Percentiles rank a stretch among this genome's conserved stretches.
phyloP scores from a whole-genome alignment of 305 asterid species.

The Fraxinus greggii region DNA sequence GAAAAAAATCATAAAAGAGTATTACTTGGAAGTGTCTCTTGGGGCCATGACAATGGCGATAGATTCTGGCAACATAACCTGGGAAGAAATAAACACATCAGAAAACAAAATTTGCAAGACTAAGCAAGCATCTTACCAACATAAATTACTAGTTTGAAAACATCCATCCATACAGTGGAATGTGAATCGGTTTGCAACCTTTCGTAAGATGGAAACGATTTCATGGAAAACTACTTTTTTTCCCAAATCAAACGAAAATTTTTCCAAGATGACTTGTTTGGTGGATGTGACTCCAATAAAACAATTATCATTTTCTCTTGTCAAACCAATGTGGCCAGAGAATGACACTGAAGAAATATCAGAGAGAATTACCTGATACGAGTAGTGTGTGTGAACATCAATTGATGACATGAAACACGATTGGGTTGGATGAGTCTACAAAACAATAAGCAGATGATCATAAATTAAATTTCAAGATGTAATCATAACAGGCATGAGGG shows the following conservation, averaged over 20 bases:
- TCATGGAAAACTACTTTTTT: background rate
- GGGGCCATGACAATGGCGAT: constrained; percentile 99
- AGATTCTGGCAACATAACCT: constrained; percentile 98
- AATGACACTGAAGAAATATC: background rate
- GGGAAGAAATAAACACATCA: constrained; percentile 23
- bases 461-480: constrained; percentile 16
- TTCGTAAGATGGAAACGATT: background rate
- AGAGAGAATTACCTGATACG: constrained; percentile 74
- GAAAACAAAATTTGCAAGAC: background rate
- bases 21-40: constrained; percentile 70
- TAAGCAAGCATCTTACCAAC: background rate
- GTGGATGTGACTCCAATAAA: background rate
- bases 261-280: background rate
- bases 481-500: background rate
- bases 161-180: background rate
- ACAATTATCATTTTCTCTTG: background rate
- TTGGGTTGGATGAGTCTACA: constrained; percentile 98
- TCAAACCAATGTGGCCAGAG: background rate
- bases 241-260: background rate
- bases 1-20: background rate
- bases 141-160: background rate
- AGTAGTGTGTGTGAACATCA: constrained; percentile 93
- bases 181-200: background rate
- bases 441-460: constrained; percentile 26
- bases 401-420: constrained; percentile 98